Evolutionary conservation across 2,329 filamentous ascomycete genomes (phyloP), one percentile per base, ranked within the genome.

Genomic region (Botrytis cinerea): DNA sequence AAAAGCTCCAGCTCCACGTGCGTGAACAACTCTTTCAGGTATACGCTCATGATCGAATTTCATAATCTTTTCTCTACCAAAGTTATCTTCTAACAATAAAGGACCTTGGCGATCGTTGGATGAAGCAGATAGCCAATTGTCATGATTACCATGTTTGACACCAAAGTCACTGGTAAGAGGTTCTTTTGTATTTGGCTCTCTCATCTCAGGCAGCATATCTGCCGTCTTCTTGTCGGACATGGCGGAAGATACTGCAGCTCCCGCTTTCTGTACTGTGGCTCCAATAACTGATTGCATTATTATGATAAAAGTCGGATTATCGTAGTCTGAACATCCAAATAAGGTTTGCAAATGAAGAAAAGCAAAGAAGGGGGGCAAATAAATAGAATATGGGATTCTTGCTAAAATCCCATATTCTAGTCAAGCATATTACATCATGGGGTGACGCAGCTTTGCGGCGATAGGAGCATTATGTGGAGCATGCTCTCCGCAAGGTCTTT

Each of bases 101-200:
- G 93, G 92, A 0, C 93, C 93, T 2, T 86, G 89, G 72, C 89
- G 84, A 64, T 92, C 86, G 4, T 89, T 85, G 51, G 84, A 89
- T 40, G 84, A 87, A 8, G 91, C 86, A 70, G 88, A 89, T 71
- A 97, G 84, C 93, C 93, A 96, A 80, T 94, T 87, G 79, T 97
- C 94, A 1, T 91, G 91, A 78, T 91, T 91, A 60, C 85, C 84
- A 78, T 94, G 87, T 82, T 91, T 93, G 43, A 91, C 89, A 35
- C 94, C 94, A 83, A 87, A 93, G 79, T 97, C 93, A 67, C 91
- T 91, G 0, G 93, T 95, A 76, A 94, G 88, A 57, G 87, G 86
- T 46, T 86, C 84, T 54, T 88, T 86, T 68, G 87, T 82, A 62
- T 87, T 83, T 2, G 89, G 85, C 79, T 93, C 86, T 72, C 89